Evolutionary conservation across 192 early-diverging fungal species (phyloP).

Genomic region (Backusella liffmaniae): DNA sequence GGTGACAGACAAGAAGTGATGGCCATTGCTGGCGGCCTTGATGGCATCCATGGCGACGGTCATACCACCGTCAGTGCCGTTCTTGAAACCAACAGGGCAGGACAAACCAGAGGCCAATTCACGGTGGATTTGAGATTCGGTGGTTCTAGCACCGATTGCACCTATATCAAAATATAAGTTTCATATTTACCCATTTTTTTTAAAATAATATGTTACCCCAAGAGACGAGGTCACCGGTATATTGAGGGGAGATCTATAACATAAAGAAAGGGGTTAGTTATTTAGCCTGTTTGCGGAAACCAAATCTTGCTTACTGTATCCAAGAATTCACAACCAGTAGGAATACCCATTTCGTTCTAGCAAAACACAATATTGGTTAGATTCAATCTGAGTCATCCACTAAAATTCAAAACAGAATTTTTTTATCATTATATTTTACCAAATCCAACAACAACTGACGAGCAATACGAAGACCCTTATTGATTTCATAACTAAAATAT

Average conservation of each 20-base stretch:
- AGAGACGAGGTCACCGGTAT: slow-evolving; percentile 72
- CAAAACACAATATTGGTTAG: background rate
- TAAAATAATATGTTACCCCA: slow-evolving; percentile 38
- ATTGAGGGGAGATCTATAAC: slow-evolving; percentile 69
- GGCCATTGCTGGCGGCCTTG: slow-evolving; percentile 74
- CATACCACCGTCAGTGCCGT: slow-evolving; percentile 77
- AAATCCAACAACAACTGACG: slow-evolving; percentile 66
- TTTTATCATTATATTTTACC: background rate
- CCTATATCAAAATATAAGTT: slow-evolving; percentile 28
- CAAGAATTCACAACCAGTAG: slow-evolving; percentile 75
- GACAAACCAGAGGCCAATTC: slow-evolving; percentile 82
- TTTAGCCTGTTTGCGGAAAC: background rate
- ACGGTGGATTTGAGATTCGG: slow-evolving; percentile 82
- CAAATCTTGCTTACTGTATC: slow-evolving; percentile 49
- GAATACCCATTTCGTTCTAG: slow-evolving; percentile 50
- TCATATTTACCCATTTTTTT: background rate
- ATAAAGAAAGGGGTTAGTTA: background rate
- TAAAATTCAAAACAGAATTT: background rate
- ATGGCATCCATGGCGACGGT: slow-evolving; percentile 93
- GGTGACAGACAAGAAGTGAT: slow-evolving; percentile 83
- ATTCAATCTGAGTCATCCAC: slow-evolving; percentile 39
- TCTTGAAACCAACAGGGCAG: slow-evolving; percentile 81
- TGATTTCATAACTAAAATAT: slow-evolving; percentile 62
- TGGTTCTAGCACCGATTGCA: slow-evolving; percentile 84
- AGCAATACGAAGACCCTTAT: slow-evolving; percentile 79